A percentile compares a stretch with the other conserved stretches of the same genome.
Conservation (phyloP, 495 filamentous ascomycete species). For the Penicillium coprophilum region DNA sequence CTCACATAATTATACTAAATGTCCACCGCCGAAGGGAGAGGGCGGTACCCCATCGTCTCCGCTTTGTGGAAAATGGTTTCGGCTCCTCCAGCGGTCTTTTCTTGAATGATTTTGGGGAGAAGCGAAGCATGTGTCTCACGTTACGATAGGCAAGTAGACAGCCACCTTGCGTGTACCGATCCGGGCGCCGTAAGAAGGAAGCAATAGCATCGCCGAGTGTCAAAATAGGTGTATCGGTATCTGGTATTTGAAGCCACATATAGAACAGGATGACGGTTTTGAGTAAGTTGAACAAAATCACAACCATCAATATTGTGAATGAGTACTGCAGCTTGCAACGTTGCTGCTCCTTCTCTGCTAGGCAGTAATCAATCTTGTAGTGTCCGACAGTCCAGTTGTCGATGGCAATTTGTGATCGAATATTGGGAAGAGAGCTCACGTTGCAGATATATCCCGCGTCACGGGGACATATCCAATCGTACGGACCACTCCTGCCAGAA, state of each 20-base stretch:
- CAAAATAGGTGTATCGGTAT: constrained; percentile 1
- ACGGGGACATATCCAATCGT: too few species aligned
- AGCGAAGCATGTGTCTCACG: neutral
- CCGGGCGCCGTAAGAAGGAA: constrained; percentile 46
- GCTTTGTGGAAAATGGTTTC: neutral
- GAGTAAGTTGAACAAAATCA: neutral
- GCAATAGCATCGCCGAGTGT: constrained; percentile 55
- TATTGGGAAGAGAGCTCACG: too few species aligned
- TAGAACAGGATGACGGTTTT: constrained; percentile 1
- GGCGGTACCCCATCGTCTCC: constrained; percentile 5
- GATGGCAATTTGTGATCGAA: too few species aligned
- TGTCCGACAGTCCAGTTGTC: too few species aligned
- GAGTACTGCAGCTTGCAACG: neutral
- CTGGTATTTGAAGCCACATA: constrained; percentile 6
- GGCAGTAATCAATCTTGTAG: neutral
- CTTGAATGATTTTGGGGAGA: neutral
- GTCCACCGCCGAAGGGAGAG: neutral
- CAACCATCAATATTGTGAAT: neutral
- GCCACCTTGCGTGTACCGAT: constrained; percentile 16
- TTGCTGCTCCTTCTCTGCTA: neutral
- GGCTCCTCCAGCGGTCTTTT: too few species aligned
- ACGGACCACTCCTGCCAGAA: too few species aligned
- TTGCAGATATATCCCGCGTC: too few species aligned
- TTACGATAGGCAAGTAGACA: neutral
- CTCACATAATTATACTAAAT: neutral